Percentiles rank a stretch among this genome's conserved stretches.
Conservation (phyloP, 2,329 filamentous ascomycete genomes). For the Diplodia sapinea region DNA sequence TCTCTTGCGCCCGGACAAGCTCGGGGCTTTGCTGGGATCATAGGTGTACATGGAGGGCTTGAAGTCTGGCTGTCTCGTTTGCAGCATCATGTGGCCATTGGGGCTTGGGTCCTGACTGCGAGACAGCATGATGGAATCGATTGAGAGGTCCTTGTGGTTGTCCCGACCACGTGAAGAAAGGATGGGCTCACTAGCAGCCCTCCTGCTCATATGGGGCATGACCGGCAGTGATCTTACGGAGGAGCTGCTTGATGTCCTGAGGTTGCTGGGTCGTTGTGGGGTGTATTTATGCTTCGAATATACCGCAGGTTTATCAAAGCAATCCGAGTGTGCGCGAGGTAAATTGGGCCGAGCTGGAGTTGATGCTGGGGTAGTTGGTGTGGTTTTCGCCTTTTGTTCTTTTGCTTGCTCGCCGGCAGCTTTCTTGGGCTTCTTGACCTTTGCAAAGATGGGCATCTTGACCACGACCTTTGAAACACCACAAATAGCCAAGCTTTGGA, state of each 20-base stretch:
- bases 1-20: slow-evolving; percentile 21
- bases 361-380: slow-evolving; percentile 11
- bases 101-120: slow-evolving; percentile 17
- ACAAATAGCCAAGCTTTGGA: slow-evolving; percentile 3
- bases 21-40: slow-evolving; percentile 24
- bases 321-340: slow-evolving; percentile 35
- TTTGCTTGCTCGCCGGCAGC: slow-evolving; percentile 35
- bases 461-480: neutral
- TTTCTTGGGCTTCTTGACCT: slow-evolving; percentile 40
- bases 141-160: slow-evolving; percentile 35
- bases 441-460: slow-evolving; percentile 44
- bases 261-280: slow-evolving; percentile 34
- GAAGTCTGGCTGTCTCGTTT: slow-evolving; percentile 17
- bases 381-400: slow-evolving; percentile 37
- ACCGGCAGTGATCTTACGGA: slow-evolving; percentile 7
- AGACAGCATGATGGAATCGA: slow-evolving; percentile 39
- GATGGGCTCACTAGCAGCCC: slow-evolving; percentile 16
- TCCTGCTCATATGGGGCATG: slow-evolving; percentile 8
- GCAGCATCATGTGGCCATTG: slow-evolving; percentile 16
- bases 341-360: slow-evolving; percentile 21
- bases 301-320: slow-evolving; percentile 39
- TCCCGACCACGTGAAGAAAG: neutral
- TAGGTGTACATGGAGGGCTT: slow-evolving; percentile 20
- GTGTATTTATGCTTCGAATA: slow-evolving; percentile 33
- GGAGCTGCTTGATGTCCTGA: slow-evolving; percentile 17